Percentiles rank a stretch among this genome's conserved stretches.
Conservation (phyloP, 164 flowering plant species). For the Stephania japonica region DNA sequence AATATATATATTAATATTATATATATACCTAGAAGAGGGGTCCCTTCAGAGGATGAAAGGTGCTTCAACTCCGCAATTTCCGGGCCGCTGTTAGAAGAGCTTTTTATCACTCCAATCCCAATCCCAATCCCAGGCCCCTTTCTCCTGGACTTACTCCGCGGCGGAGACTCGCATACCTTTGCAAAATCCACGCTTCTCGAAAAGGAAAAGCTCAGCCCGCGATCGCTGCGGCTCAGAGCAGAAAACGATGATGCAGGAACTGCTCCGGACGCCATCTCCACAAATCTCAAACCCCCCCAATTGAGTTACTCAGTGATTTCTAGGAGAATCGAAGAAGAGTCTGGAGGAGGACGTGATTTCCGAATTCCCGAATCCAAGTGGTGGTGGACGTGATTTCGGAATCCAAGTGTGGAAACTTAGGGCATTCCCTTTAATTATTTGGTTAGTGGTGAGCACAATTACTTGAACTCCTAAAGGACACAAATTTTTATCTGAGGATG, state of each 20-base stretch:
- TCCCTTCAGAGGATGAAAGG: constrained; percentile 66
- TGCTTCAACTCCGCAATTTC: constrained; percentile 70
- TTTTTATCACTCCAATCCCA: constrained; percentile 38
- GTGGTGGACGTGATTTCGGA: constrained; percentile 16
- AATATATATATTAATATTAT: not conserved
- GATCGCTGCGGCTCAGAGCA: constrained; percentile 40
- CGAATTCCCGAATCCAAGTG: no score
- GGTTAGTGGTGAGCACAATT: not conserved
- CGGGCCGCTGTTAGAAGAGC: constrained; percentile 49
- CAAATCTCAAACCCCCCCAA: not conserved
- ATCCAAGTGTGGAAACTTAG: no score
- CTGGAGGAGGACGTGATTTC: constrained; percentile 15
- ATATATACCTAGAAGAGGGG: constrained; percentile 71
- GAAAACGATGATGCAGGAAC: constrained; percentile 55
- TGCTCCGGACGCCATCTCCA: constrained; percentile 66
- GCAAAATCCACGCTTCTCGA: constrained; percentile 54
- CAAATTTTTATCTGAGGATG: not conserved
- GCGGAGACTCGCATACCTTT: constrained; percentile 45
- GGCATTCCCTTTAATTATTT: not conserved
- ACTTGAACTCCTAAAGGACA: not conserved
- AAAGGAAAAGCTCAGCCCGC: constrained; percentile 36
- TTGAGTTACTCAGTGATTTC: not conserved
- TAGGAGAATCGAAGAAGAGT: constrained; percentile 3
- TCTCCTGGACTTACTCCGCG: constrained; percentile 37
- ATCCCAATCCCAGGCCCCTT: constrained; percentile 36